These are phyloP conservation scores for Truncatella angustata DNA, from an alignment of 2,329 filamentous ascomycete genomes.

Conservation along the genomic window DNA sequence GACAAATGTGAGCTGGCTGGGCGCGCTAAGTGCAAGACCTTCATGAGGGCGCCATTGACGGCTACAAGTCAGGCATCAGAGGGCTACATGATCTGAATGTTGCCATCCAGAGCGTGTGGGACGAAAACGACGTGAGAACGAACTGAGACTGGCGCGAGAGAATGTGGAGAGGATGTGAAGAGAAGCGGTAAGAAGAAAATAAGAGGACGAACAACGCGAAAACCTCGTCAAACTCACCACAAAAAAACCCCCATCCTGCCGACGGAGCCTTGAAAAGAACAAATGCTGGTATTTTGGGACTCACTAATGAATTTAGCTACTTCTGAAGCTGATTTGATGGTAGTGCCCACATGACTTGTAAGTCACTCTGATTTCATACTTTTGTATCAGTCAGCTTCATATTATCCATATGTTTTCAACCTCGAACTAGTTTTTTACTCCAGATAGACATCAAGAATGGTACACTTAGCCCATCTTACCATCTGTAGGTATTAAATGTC, in stretches of 20 bases:
- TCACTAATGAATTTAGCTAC: neutral
- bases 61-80: constrained; percentile 49
- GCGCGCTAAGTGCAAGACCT: constrained; percentile 37
- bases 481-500: constrained; percentile 10
- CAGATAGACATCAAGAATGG: neutral
- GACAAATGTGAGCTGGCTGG: constrained; percentile 33
- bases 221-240: constrained; percentile 13
- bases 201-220: constrained; percentile 14
- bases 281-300: constrained; percentile 17
- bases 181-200: constrained; percentile 7
- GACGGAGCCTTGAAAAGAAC: constrained; percentile 18
- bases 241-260: constrained; percentile 16
- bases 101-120: constrained; percentile 11
- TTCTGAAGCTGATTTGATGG: neutral
- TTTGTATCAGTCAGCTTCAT: neutral
- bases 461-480: neutral
- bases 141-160: neutral
- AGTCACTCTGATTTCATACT: neutral
- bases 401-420: neutral
- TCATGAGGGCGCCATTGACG: constrained; percentile 51
- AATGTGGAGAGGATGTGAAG: constrained; percentile 4
- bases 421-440: neutral
- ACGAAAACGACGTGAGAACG: constrained; percentile 6
- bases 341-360: constrained; percentile 20
- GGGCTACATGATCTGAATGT: constrained; percentile 45